These are phyloP conservation scores for Phalaenopsis equestris DNA, from an alignment of 106 monocot genomes.

Conservation along the genomic window DNA sequence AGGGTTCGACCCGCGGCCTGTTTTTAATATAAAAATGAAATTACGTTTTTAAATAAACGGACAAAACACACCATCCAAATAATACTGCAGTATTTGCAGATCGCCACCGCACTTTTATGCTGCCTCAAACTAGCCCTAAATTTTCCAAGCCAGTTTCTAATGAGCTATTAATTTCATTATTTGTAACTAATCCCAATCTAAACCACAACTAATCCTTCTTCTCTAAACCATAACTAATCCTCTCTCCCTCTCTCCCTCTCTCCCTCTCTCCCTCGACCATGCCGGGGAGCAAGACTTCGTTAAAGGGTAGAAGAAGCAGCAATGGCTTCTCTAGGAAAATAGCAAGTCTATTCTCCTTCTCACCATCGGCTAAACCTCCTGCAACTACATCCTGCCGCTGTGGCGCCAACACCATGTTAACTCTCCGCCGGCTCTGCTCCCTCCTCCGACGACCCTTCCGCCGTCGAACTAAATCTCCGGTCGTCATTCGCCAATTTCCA, in stretches of 20 bases:
- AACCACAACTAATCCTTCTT: neutral
- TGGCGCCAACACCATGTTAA: neutral
- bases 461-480: neutral
- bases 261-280: neutral
- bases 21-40: no score
- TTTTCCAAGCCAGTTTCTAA: no score
- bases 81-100: no score
- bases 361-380: neutral
- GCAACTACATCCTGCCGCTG: neutral
- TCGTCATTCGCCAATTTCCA: neutral
- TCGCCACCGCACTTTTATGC: no score
- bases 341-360: neutral
- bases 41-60: no score
- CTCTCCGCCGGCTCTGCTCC: slow-evolving; percentile 1
- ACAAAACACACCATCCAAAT: no score
- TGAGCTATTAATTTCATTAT: no score
- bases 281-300: neutral
- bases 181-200: neutral
- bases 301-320: neutral
- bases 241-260: neutral
- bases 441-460: neutral
- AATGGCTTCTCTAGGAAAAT: slow-evolving; percentile 1
- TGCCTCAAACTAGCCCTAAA: no score
- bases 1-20: no score
- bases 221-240: neutral